Evolutionary conservation across 805 yeast species (phyloP), one percentile per base, ranked within the genome.

Genomic region (Starmerella stigmatis): DNA sequence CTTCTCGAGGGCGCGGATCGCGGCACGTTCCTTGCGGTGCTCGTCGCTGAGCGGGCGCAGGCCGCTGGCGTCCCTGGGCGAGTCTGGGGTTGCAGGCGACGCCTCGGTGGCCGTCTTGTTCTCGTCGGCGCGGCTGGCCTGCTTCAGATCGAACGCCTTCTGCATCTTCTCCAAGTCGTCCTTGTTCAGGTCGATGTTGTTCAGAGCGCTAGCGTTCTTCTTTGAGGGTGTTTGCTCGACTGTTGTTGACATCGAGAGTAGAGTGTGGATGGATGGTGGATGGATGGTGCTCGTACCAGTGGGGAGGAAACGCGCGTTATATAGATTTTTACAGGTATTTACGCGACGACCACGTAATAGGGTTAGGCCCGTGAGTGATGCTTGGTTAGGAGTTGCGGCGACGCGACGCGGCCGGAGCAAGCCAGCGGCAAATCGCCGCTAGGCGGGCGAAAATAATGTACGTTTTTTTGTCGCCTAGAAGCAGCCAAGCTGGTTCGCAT

Each of bases 1-100:
- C 65, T 76, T 75, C 71, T 89, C 96, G 58, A 75, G 57, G 50
- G 70, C 84, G 69, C 79, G 79, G 60, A 89, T 70, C 52, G 72
- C 53, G 32, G 53, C 48, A 41, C 69, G 65, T 55, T 61, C 55
- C 40, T 46, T 54, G 28, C 44, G 41, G 50, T 54, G 57, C 32
- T 47, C 52, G n/a, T 44, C 48, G 44, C 46, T 49, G 23, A 56
- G 45, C 16, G 56, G 58, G 29, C 49, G 56, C 39, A 30, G 48
- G 11, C 51, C 46, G 25, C 35, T 44, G 36, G 44, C 49, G 31
- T 4, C 21, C 13, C 6, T 20, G 15, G 28, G 40, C 5, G 40
- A 15, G 25, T 23, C 48, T 13, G 28, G 26, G n/a, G 37, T 28
- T 19, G 41, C 47, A 4, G 49, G 45, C n/a, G 49, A 32, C 16